These are phyloP conservation scores for Aspergillus awamori DNA, from an alignment of 2,329 filamentous ascomycete species.

Conservation along the genomic window DNA sequence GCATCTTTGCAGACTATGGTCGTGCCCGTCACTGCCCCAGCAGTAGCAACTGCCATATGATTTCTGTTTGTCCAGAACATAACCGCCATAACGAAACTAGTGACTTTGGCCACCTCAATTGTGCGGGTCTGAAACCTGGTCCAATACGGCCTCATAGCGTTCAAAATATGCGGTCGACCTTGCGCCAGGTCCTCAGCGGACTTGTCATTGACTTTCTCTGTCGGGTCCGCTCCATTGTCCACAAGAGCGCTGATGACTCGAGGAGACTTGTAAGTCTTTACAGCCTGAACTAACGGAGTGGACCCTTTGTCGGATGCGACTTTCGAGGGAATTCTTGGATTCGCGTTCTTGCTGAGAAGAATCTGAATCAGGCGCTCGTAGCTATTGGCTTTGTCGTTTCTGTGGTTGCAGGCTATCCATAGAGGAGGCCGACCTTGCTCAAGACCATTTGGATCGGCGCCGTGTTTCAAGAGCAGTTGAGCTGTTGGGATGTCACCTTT, in stretches of 20 bases:
- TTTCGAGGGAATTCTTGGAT: not conserved
- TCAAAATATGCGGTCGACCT: not conserved
- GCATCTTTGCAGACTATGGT: not conserved
- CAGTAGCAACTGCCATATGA: not conserved
- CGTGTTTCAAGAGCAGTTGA: too few relatives aligned
- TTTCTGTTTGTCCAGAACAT: not conserved
- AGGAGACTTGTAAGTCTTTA: not conserved
- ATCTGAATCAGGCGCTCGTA: not conserved
- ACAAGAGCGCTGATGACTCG: not conserved
- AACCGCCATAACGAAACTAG: not conserved
- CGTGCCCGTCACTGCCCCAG: too few relatives aligned
- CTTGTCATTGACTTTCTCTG: not conserved
- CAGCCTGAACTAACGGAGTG: not conserved
- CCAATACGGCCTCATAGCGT: not conserved
- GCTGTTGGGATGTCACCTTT: too few relatives aligned
- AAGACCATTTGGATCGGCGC: too few relatives aligned
- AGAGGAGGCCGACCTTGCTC: too few relatives aligned
- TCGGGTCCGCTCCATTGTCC: not conserved
- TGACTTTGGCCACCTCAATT: not conserved
- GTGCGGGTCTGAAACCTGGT: not conserved
- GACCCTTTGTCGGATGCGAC: not conserved
- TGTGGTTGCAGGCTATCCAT: too few relatives aligned
- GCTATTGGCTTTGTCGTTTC: too few relatives aligned
- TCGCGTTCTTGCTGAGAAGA: not conserved
- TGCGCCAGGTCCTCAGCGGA: not conserved